Evolutionary conservation across 2,329 filamentous ascomycete species (phyloP).

Genomic region (Waltergamsia citrina): DNA sequence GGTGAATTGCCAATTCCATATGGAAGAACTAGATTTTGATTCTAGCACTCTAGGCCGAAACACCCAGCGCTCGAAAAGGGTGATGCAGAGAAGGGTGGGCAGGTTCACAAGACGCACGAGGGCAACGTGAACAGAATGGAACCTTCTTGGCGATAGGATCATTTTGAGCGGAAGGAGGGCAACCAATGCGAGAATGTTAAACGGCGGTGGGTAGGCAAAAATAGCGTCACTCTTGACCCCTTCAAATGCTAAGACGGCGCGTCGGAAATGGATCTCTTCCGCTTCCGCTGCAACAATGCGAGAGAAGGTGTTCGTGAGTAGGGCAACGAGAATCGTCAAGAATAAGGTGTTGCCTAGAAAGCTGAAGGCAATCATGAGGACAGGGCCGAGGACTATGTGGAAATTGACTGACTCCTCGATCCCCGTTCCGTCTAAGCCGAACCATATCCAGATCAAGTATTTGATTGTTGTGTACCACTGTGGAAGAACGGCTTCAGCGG

Average conservation of each 20-base stretch:
- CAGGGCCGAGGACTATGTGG: slow-evolving; percentile 69
- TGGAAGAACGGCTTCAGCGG: not conserved
- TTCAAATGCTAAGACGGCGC: slow-evolving; percentile 73
- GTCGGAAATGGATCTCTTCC: slow-evolving; percentile 76
- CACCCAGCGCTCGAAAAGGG: slow-evolving; percentile 58
- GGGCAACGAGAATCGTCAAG: slow-evolving; percentile 80
- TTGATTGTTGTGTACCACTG: slow-evolving; percentile 4
- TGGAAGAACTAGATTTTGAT: too few species aligned
- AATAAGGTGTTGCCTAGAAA: slow-evolving; percentile 83
- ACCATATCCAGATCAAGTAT: slow-evolving; percentile 80
- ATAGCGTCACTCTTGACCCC: slow-evolving; percentile 79
- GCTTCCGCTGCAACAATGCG: slow-evolving; percentile 68
- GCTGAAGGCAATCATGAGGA: slow-evolving; percentile 74
- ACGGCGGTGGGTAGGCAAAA: slow-evolving; percentile 74
- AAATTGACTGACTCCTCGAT: slow-evolving; percentile 53
- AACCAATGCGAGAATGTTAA: slow-evolving; percentile 71
- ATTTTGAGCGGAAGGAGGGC: slow-evolving; percentile 73
- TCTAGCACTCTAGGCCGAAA: slow-evolving; percentile 57
- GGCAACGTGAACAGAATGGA: slow-evolving; percentile 81
- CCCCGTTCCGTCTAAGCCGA: slow-evolving; percentile 67
- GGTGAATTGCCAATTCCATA: too few species aligned
- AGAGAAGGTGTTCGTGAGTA: slow-evolving; percentile 76
- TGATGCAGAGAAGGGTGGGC: slow-evolving; percentile 63
- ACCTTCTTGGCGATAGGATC: slow-evolving; percentile 71
- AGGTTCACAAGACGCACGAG: slow-evolving; percentile 66